phyloP scores from a whole-genome alignment of 306 rosid genomes.

The Quercus variabilis region DNA sequence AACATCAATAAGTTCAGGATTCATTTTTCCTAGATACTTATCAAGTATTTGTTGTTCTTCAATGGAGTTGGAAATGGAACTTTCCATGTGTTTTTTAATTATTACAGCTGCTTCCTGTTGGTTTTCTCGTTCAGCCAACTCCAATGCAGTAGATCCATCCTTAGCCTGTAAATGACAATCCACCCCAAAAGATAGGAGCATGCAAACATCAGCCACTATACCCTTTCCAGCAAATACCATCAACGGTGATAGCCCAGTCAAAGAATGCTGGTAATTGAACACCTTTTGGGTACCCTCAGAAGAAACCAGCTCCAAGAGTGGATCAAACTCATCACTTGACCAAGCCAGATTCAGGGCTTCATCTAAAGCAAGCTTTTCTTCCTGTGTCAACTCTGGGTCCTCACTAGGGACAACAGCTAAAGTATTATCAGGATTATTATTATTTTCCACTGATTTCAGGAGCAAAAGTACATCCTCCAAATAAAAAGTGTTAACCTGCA shows the following conservation, averaged over 20 bases:
- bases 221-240: conserved; percentile 96
- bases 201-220: conserved; percentile 70
- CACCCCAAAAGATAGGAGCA: conserved; percentile 82
- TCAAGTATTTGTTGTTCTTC: conserved; percentile 47
- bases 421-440: conserved; percentile 59
- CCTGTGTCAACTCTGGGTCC: conserved; percentile 48
- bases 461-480: conserved; percentile 88
- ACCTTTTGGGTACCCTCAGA: conserved; percentile 42
- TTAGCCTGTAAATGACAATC: conserved; percentile 60
- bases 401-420: conserved; percentile 23
- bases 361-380: conserved; percentile 64
- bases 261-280: conserved; percentile 81
- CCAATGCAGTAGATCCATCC: conserved; percentile 66
- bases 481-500: conserved; percentile 75
- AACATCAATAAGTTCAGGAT: conserved; percentile 67
- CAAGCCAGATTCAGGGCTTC: conserved; percentile 86
- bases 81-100: conserved; percentile 50
- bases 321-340: conserved; percentile 72
- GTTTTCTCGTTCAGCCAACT: conserved; percentile 61
- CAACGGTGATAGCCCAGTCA: conserved; percentile 67
- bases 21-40: conserved; percentile 52
- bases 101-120: conserved; percentile 59
- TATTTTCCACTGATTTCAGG: conserved; percentile 41
- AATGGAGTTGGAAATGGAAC: conserved; percentile 39
- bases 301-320: conserved; percentile 72